phyloP scores from a whole-genome alignment of 2,329 filamentous ascomycete species.

The Cercospora sp. region DNA sequence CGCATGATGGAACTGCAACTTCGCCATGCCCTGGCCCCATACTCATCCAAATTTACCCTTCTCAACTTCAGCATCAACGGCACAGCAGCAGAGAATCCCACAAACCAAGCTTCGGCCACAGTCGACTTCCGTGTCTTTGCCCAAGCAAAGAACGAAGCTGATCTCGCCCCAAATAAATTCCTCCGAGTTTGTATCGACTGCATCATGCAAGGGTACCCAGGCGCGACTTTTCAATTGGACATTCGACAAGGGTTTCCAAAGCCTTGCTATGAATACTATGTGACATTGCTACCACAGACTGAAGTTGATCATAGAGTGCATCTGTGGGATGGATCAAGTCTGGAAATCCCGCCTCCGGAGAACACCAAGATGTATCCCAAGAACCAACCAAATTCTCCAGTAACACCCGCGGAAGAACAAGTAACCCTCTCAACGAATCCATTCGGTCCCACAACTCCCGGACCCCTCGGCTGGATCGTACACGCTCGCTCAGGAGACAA shows the following conservation, averaged over 20 bases:
- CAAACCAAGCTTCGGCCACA: conserved; percentile 49
- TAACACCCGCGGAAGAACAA: conserved; percentile 10
- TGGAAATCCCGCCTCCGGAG: conserved; percentile 39
- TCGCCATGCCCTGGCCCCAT: conserved; percentile 43
- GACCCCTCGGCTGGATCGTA: conserved; percentile 43
- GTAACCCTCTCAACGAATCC: conserved; percentile 4
- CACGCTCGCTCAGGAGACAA: conserved; percentile 41
- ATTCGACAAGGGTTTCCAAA: conserved; percentile 44
- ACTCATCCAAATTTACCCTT: conserved; percentile 40
- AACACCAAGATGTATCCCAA: conserved; percentile 37
- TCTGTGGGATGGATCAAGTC: conserved; percentile 33
- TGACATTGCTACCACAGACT: conserved; percentile 39
- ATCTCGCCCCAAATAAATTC: conserved; percentile 36
- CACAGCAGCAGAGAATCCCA: conserved; percentile 46
- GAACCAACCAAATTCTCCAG: conserved; percentile 39
- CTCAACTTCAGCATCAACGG: conserved; percentile 45
- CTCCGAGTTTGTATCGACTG: conserved; percentile 45
- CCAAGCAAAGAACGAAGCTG: conserved; percentile 33
- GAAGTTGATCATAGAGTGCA: conserved; percentile 34
- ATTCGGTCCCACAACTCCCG: conserved; percentile 41
- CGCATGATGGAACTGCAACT: conserved; percentile 49
- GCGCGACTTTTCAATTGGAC: conserved; percentile 37
- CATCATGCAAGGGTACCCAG: conserved; percentile 45
- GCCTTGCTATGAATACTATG: conserved; percentile 46
- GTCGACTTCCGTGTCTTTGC: conserved; percentile 49